Conservation (phyloP, 495 filamentous ascomycete genomes). For the Clavariopsis aquatica region DNA sequence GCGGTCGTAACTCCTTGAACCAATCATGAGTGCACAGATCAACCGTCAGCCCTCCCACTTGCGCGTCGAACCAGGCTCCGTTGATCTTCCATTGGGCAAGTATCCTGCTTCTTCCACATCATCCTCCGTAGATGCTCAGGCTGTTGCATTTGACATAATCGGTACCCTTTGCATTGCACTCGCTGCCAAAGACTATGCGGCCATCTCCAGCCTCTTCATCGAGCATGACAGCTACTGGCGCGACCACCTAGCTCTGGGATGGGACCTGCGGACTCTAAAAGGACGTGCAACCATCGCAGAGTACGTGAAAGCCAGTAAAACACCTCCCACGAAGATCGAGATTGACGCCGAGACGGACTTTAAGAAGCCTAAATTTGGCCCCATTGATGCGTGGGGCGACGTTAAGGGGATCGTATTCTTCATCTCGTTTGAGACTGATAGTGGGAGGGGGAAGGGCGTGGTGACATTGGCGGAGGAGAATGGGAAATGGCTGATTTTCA, state of each 20-base stretch:
- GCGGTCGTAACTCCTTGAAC: too few relatives aligned
- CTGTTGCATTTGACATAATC: constrained; percentile 15
- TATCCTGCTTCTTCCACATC: constrained; percentile 21
- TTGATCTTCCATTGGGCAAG: constrained; percentile 27
- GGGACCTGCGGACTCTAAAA: constrained; percentile 39
- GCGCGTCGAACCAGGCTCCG: constrained; percentile 27
- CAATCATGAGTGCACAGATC: background rate
- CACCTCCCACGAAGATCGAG: constrained; percentile 7
- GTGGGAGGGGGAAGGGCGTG: constrained; percentile 32
- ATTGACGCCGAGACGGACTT: constrained; percentile 1
- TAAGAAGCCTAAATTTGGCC: constrained; percentile 4
- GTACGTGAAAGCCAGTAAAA: constrained; percentile 14
- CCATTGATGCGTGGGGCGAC: constrained; percentile 28
- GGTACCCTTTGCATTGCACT: constrained; percentile 3
- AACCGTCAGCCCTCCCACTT: constrained; percentile 19
- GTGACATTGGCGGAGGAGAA: constrained; percentile 21
- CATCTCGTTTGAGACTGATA: constrained; percentile 36
- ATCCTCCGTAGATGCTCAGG: constrained; percentile 8
- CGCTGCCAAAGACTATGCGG: background rate
- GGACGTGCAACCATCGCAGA: constrained; percentile 20
- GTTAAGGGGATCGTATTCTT: constrained; percentile 38
- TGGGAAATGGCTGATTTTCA: constrained; percentile 38
- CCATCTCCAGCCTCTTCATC: constrained; percentile 27
- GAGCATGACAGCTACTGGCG: constrained; percentile 36
- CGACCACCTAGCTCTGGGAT: constrained; percentile 38